Evolutionary conservation across 805 yeast genomes (phyloP).

Genomic region (Spathaspora passalidarum): DNA sequence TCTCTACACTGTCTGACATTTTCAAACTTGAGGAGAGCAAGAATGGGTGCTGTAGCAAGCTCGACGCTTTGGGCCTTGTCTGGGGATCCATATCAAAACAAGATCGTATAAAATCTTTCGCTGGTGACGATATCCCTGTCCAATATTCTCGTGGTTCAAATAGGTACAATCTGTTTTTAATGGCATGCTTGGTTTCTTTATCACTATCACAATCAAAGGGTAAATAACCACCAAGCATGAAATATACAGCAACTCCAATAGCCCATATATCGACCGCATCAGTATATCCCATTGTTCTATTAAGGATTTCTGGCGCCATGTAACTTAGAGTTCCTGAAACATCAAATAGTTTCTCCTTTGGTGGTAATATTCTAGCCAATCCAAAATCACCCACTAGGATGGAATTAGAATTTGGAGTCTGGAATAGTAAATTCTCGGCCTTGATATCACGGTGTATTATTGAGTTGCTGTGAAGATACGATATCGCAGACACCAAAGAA

Average conservation of each 20-base stretch:
- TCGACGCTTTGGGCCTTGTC: slow-evolving; percentile 45
- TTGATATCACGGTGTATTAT: slow-evolving; percentile 72
- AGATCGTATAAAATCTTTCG: slow-evolving; percentile 53
- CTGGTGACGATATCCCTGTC: slow-evolving; percentile 48
- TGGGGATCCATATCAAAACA: slow-evolving; percentile 50
- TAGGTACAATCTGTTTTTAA: slow-evolving; percentile 52
- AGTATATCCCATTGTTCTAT: slow-evolving; percentile 51
- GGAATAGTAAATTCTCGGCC: slow-evolving; percentile 66
- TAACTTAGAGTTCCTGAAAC: slow-evolving; percentile 71
- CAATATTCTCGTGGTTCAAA: slow-evolving; percentile 63
- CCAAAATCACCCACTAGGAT: slow-evolving; percentile 64
- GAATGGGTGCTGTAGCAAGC: slow-evolving; percentile 46
- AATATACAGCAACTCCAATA: slow-evolving; percentile 67
- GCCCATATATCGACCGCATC: slow-evolving; percentile 73
- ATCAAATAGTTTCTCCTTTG: slow-evolving; percentile 35
- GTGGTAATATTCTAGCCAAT: slow-evolving; percentile 47
- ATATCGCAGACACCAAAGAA: slow-evolving; percentile 52
- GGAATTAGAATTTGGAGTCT: slow-evolving; percentile 25
- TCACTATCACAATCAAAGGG: slow-evolving; percentile 76
- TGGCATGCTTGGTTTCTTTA: slow-evolving; percentile 64
- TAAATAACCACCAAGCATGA: slow-evolving; percentile 69
- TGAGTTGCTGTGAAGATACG: slow-evolving; percentile 54
- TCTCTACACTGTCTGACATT: background rate
- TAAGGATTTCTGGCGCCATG: slow-evolving; percentile 68
- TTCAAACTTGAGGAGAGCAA: slow-evolving; percentile 3